Base-by-base conservation (phyloP, 257 asterid species). In the Thymus quinquecostatus region DNA sequence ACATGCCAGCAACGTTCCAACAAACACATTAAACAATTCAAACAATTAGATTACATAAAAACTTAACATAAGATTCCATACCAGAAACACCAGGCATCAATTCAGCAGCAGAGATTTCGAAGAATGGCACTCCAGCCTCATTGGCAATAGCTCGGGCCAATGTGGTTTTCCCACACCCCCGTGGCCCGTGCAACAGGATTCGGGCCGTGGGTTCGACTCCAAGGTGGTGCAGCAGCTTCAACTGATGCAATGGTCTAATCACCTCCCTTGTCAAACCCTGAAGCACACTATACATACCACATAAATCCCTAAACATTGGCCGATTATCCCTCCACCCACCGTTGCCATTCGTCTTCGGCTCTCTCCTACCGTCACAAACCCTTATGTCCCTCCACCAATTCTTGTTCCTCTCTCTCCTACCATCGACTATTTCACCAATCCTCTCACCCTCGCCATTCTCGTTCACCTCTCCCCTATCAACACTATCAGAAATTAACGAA, bases 71-170 rank as follows among this genome's bases (percentile, higher is more conserved):
- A 0, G 4, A 45, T 44, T 11, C 11, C 1, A 51, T 67, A 92
- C 97, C 98, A 84, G 96, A 89, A 70, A 91, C 83, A 36, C 97
- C 97, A 60, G 97, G 87, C 14, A 89, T 95, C 88, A 94, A 73
- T 76, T 83, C 97, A 32, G 98, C 84, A 61, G 97, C 97, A 57
- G 96, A 94, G 58, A 91, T 87, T 78, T 84, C 78, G 76, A 84
- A 87, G 74, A 94, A 94, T 27, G 96, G 92, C 12, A 84, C 84
- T 6, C 96, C 82, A 4, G 96, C 79, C 78, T 94, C 98, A 73
- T 94, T 94, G 60, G 98, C 98, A 84, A 94, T 86, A 45, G 98
- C 98, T 48, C 85, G 91, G 78, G 96, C 96, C 78, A 93, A 86
- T 79, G 66, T 89, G 8, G 98, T 91, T 79, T 93, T 93, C 75